A percentile compares a stretch with the other conserved stretches of the same genome.
Evolutionary conservation across 371 early-diverging fungal genomes (phyloP).

Genomic region (Apophysomyces variabilis): DNA sequence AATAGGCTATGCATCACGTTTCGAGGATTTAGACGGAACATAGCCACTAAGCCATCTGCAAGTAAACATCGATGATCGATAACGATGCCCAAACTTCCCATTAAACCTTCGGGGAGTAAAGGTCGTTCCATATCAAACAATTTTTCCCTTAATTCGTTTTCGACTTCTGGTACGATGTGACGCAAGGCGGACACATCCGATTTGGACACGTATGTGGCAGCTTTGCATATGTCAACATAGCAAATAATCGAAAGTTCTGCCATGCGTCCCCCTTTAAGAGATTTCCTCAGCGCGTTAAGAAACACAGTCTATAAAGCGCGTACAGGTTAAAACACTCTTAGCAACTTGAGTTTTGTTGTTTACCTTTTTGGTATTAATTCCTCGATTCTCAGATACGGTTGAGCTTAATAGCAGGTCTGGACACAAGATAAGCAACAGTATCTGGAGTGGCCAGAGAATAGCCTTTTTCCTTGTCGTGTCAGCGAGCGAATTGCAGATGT

Average conservation of each 20-base stretch:
- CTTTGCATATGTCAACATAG: conserved; percentile 83
- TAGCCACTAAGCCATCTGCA: conserved; percentile 76
- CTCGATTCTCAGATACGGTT: conserved; percentile 48
- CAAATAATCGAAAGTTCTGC: conserved; percentile 80
- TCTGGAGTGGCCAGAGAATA: conserved; percentile 85
- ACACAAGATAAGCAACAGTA: conserved; percentile 79
- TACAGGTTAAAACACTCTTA: conserved; percentile 1
- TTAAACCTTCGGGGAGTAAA: conserved; percentile 60
- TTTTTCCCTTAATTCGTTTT: conserved; percentile 74
- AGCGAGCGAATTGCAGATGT: conserved; percentile 70
- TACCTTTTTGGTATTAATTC: conserved; percentile 49
- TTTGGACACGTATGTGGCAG: conserved; percentile 72
- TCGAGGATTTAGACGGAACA: conserved; percentile 76
- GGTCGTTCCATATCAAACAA: conserved; percentile 68
- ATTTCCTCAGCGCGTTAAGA: conserved; percentile 68
- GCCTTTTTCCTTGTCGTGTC: conserved; percentile 72
- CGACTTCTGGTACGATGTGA: conserved; percentile 73
- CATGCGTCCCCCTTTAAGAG: conserved; percentile 61
- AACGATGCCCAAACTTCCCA: conserved; percentile 57
- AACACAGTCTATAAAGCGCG: conserved; percentile 57
- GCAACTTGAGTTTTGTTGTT: not conserved
- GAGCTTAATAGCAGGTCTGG: conserved; percentile 70
- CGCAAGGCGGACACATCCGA: conserved; percentile 68
- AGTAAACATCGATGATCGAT: conserved; percentile 67
- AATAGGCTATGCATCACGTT: conserved; percentile 69